phyloP scores from a whole-genome alignment of 345 rosid species.

The Lepidium sativum region DNA sequence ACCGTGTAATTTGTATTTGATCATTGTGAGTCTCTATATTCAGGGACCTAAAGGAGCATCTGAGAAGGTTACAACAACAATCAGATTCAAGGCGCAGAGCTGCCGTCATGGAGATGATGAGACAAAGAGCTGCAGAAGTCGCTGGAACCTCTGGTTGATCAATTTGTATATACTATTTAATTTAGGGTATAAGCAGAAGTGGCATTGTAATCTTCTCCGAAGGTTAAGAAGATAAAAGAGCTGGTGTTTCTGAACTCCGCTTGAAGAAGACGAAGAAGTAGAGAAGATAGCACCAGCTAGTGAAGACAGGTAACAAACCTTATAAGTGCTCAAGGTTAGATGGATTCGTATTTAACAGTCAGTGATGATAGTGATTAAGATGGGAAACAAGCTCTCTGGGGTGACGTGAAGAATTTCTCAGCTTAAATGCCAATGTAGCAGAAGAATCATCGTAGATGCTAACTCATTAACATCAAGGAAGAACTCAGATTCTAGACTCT shows the following conservation, averaged over 20 bases:
- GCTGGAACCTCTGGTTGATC: slow-evolving; percentile 66
- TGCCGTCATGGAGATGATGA: slow-evolving; percentile 99
- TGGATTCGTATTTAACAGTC: background rate
- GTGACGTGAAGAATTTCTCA: slow-evolving; percentile 5
- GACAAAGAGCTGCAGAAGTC: slow-evolving; percentile 98
- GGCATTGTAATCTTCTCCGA: slow-evolving; percentile 11
- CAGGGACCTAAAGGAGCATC: slow-evolving; percentile 95
- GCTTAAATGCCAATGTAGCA: background rate
- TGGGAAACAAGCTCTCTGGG: slow-evolving; percentile 4
- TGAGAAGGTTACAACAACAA: slow-evolving; percentile 88
- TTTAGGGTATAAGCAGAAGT: slow-evolving; percentile 10
- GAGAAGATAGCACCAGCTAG: background rate
- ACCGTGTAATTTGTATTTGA: background rate
- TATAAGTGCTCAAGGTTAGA: background rate
- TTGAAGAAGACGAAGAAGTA: background rate
- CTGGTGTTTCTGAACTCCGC: background rate
- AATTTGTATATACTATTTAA: slow-evolving; percentile 32
- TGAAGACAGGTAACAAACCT: background rate
- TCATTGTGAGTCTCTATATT: slow-evolving; percentile 12
- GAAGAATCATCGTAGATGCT: background rate
- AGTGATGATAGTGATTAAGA: slow-evolving; percentile 6
- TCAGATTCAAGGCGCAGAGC: slow-evolving; percentile 98
- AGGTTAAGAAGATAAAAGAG: slow-evolving; percentile 23
- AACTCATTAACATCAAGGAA: background rate
- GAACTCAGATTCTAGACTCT: slow-evolving; percentile 1